A percentile compares a stretch with the other conserved stretches of the same genome.
Evolutionary conservation across 1,139 yeast genomes (phyloP).

Genomic region (Yamadazyma sp.): DNA sequence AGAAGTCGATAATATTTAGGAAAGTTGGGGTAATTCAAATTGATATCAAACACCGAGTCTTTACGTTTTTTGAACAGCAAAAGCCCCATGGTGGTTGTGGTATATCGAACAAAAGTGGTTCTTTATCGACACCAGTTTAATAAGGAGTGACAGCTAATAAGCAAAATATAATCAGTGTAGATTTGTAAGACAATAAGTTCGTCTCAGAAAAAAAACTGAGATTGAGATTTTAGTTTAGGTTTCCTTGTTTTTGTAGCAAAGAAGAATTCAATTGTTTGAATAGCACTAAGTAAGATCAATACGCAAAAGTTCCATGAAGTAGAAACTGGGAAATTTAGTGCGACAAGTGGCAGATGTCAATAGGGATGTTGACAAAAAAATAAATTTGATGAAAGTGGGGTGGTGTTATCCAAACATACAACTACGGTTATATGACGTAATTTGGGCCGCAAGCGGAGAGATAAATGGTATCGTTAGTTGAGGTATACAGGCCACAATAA

Average conservation of each 20-base stretch:
- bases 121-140: background rate
- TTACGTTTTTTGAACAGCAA: constrained; percentile 14
- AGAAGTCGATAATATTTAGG: constrained; percentile 26
- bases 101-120: background rate
- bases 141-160: background rate
- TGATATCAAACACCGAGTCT: constrained; percentile 15
- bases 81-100: constrained; percentile 9
- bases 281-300: too few species aligned
- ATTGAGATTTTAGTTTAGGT: background rate
- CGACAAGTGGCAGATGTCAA: too few species aligned
- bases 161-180: background rate
- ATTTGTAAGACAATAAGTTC: background rate
- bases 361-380: too few species aligned
- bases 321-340: too few species aligned
- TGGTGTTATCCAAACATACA: too few species aligned
- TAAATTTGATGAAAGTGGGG: too few species aligned
- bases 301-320: too few species aligned
- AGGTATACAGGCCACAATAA: too few species aligned
- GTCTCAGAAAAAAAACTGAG: constrained; percentile 2
- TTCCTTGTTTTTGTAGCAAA: constrained; percentile 1
- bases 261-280: background rate
- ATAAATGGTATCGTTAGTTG: too few species aligned
- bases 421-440: too few species aligned
- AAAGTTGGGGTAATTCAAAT: constrained; percentile 20
- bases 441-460: background rate